Conservation (phyloP, 768 basidiomycete species). For the Melanogaster broomeanus region DNA sequence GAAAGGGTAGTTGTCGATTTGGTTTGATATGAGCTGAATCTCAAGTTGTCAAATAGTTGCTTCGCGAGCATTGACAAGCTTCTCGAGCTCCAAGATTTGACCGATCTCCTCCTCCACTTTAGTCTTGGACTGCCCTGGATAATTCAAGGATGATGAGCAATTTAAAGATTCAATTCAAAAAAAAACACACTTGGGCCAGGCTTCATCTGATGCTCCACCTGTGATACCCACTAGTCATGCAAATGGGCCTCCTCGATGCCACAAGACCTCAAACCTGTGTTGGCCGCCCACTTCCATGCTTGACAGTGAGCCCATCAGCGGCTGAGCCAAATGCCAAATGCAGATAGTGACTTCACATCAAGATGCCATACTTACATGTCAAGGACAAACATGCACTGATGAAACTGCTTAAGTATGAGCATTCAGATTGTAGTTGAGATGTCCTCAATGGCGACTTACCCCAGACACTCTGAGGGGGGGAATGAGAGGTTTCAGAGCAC, state of each 20-base stretch:
- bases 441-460: slow-evolving; percentile 10
- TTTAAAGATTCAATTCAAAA: not conserved
- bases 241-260: not conserved
- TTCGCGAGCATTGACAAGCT: not conserved
- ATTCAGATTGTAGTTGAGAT: slow-evolving; percentile 19
- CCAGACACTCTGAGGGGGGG: slow-evolving; percentile 15
- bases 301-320: slow-evolving; percentile 4
- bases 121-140: not conserved
- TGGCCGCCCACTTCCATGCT: not conserved
- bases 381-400: slow-evolving; percentile 2
- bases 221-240: not conserved
- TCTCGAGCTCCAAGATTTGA: not conserved
- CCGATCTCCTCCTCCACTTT: not conserved
- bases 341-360: slow-evolving; percentile 4
- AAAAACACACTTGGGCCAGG: not conserved
- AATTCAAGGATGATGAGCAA: too few species aligned
- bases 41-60: not conserved
- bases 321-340: slow-evolving; percentile 16
- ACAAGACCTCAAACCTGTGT: not conserved
- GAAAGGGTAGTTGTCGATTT: not conserved
- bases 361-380: too few species aligned
- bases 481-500: slow-evolving; percentile 20
- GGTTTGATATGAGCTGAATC: not conserved
- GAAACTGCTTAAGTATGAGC: slow-evolving; percentile 15
- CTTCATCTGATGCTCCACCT: slow-evolving; percentile 1